Evolutionary conservation across 768 basidiomycete species (phyloP).

Genomic region (Mycena venus): DNA sequence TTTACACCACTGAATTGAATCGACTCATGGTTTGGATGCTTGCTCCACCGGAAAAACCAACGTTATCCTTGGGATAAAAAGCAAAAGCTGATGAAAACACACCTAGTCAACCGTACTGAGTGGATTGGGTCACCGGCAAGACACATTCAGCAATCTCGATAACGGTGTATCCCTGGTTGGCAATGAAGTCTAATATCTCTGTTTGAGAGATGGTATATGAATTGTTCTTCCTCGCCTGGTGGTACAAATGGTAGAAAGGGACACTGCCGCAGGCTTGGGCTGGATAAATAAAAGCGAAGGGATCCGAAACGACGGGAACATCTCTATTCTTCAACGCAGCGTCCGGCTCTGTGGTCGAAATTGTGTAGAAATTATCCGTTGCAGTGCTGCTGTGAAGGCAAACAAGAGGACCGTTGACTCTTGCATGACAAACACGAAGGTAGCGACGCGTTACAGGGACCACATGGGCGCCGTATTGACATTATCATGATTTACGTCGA

Average conservation of each 20-base stretch:
- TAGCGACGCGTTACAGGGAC: neutral
- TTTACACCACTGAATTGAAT: too few species aligned
- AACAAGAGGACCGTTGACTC: slow-evolving; percentile 33
- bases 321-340: slow-evolving; percentile 19
- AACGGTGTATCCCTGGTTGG: too few species aligned
- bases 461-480: neutral
- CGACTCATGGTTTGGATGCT: too few species aligned
- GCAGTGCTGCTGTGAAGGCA: slow-evolving; percentile 28
- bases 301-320: too few species aligned
- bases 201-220: slow-evolving; percentile 25
- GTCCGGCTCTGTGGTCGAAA: slow-evolving; percentile 24
- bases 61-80: too few species aligned
- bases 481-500: neutral
- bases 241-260: slow-evolving; percentile 15
- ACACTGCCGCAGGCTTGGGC: slow-evolving; percentile 25
- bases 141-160: slow-evolving; percentile 24
- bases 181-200: too few species aligned
- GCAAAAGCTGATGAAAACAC: neutral
- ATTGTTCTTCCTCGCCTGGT: slow-evolving; percentile 3
- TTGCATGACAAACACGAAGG: slow-evolving; percentile 2
- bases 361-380: slow-evolving; percentile 38
- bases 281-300: slow-evolving; percentile 30
- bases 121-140: neutral
- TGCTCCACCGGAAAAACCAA: too few species aligned
- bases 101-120: neutral